Evolutionary conservation across 2,329 filamentous ascomycete genomes (phyloP), one percentile per base, ranked within the genome.

Genomic region (Calycina marina): DNA sequence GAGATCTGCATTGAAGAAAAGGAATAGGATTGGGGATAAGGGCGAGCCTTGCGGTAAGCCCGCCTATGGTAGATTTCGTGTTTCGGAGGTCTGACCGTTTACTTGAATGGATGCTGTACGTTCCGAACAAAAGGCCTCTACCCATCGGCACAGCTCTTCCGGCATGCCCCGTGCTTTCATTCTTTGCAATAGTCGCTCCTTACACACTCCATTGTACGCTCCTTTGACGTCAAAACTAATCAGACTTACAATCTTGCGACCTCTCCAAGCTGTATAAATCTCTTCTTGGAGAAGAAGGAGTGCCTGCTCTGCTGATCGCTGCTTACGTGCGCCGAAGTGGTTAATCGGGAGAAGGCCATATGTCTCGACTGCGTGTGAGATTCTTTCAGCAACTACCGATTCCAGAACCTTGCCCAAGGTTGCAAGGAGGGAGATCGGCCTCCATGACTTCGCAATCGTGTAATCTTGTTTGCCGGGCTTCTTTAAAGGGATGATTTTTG

Each of bases 11-110:
- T 46, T 47, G 25, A 48, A 49, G 39, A 53, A 53, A 4, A 56
- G 48, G 35, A 55, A 59, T 11, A 56, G 38, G 14, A 55, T 50
- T 9, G 44, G 52, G 5, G 52, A 59, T n/a, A n/a, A n/a, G n/a
- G n/a, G n/a, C n/a, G n/a, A n/a, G n/a, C n/a, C n/a, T n/a, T n/a
- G n/a, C n/a, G n/a, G n/a, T n/a, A n/a, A n/a, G n/a, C n/a, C n/a
- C n/a, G n/a, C n/a, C n/a, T n/a, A n/a, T n/a, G n/a, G n/a, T n/a
- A 26, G 25, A 13, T 5, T 26, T 26, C n/a, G 25, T 8, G 14
- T 12, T 26, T 26, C n/a, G 14, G 25, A 26, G 25, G 11, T 26
- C 14, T 26, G n/a, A 12, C 25, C 25, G 25, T 26, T 26, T 6
- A 26, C 14, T 14, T 26, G n/a, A 13, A 26, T 26, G 6, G n/a